These are phyloP conservation scores for Mikania micrantha DNA, from an alignment of 129 eudicot species.

Conservation along the genomic window DNA sequence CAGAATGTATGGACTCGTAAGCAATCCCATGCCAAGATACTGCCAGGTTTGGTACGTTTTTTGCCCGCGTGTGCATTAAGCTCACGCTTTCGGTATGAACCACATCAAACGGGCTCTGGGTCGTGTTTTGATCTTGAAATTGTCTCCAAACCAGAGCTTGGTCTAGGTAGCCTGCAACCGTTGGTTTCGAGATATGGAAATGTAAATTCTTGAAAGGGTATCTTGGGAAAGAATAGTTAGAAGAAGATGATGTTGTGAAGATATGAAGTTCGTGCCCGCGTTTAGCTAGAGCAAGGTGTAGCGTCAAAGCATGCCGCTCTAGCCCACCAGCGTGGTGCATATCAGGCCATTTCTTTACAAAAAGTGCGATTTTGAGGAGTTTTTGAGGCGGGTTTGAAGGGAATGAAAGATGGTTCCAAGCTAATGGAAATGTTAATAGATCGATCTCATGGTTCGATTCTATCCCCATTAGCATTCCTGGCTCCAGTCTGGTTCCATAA, in stretches of 20 bases:
- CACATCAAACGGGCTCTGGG: constrained; percentile 48
- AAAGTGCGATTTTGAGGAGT: constrained; percentile 65
- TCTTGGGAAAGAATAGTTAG: constrained; percentile 39
- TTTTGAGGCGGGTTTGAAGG: constrained; percentile 42
- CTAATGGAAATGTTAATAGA: constrained; percentile 35
- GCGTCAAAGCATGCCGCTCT: constrained; percentile 66
- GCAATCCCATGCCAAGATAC: constrained; percentile 87
- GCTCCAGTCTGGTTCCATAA: constrained; percentile 7
- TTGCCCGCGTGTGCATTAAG: constrained; percentile 48
- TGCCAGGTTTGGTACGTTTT: constrained; percentile 39
- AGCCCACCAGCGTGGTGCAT: constrained; percentile 60
- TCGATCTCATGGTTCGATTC: constrained; percentile 23
- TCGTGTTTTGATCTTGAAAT: constrained; percentile 43
- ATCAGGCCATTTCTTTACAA: constrained; percentile 75
- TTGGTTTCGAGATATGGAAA: constrained; percentile 58
- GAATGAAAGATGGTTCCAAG: constrained; percentile 63
- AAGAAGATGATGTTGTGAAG: constrained; percentile 55
- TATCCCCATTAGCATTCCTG: neutral
- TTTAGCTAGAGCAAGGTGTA: constrained; percentile 58
- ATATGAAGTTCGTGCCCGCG: constrained; percentile 70
- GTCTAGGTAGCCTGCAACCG: constrained; percentile 52
- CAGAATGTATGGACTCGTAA: constrained; percentile 65
- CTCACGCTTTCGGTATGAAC: constrained; percentile 72
- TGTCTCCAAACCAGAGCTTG: constrained; percentile 62
- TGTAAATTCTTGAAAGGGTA: constrained; percentile 34